Evolutionary conservation across 148 eudicot species (phyloP), one percentile per base, ranked within the genome.

Genomic region (Suaeda aralocaspica): DNA sequence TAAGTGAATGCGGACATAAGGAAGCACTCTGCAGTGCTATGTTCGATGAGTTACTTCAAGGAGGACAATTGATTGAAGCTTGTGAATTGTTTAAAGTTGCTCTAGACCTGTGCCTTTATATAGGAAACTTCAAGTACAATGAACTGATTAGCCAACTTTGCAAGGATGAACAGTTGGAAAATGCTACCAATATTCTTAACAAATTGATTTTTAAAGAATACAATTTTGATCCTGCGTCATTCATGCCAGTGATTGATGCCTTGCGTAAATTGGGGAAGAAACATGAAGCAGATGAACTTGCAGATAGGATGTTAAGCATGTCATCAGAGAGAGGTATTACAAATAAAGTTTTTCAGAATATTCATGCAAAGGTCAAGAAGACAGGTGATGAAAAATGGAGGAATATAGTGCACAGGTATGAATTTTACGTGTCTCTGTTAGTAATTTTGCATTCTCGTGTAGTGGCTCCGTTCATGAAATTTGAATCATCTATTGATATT

Each of bases 181-280:
- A 57, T 67, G 99, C 99, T 62, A 72, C 55, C 69, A 79, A 70
- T 64, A 69, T 84, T 62, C 87, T 94, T 36, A 68, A 72, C 64
- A 89, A 75, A 77, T 72, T 94, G 88, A 74, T 86, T 46, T 14
- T 59, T 63, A 85, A 76, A 69, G 83, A 87, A 77, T 94, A 86
- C 71, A 72, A 60, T 56, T 89, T 94, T 87, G 99, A 91, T 55
- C 92, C 92, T 69, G 92, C 96, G 49, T 67, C 80, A 12, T 86
- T 91, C 80, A 81, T 94, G 82, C 96, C 96, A 31, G 96, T 94
- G 69, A 82, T 94, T 82, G 99, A 91, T 64, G 83, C 80, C 49
- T 84, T 91, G 66, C 74, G 78, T 59, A 81, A 75, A 70, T 62
- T 52, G 63, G 97, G 97, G 72, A 83, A 72, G 71, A 94, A 94